Base-by-base conservation (phyloP, 768 basidiomycete species). In the Pleurotus platypus region DNA sequence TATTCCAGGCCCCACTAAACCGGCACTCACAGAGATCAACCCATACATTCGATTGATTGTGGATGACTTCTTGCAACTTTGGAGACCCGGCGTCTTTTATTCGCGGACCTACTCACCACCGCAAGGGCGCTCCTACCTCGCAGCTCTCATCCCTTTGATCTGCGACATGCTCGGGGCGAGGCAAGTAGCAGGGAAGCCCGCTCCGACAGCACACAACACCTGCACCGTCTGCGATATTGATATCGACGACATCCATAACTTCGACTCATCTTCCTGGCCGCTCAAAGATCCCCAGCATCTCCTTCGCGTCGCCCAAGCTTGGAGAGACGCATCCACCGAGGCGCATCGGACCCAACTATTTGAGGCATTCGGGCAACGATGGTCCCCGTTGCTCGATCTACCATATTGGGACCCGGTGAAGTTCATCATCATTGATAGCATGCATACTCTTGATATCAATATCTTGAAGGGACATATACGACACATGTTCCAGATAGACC, bases 1-100 rank as follows among this genome's bases (percentile, higher is more conserved):
- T 24, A 75, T 78, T 27, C 74, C 75, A 6, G 76, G 77, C 0
- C 78, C 75, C 0, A 56, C 65, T 2, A 68, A 76, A 38, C 74
- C 76, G 1, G 64, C 64, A 0, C 51, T 69, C 0, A 60, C 63
- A 1, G 56, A 68, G 1, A 62, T 76, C 3, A 75, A 78, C 46
- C 69, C 72, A 37, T 63, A 70, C 27, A 47, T 79, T 2, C 18
- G 57, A 2, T 66, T 69, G 0, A 58, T 79, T 6, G 66, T 78
- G 2, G 63, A 74, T 22, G 69, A 77, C 16, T 60, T 78, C 2
- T 38, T 71, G 2, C 55, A 63, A 0, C 64, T 73, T 11, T 79
- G 73, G 69, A 9, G 54, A 8, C 42, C 57, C 2, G 75, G 75
- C 0, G 55, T 75, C 3, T 63, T 48, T 26, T 66, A 67, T 45